Evolutionary conservation across 2,329 filamentous ascomycete genomes (phyloP), one percentile per base, ranked within the genome.

Genomic region (Penicillium vulpinum): DNA sequence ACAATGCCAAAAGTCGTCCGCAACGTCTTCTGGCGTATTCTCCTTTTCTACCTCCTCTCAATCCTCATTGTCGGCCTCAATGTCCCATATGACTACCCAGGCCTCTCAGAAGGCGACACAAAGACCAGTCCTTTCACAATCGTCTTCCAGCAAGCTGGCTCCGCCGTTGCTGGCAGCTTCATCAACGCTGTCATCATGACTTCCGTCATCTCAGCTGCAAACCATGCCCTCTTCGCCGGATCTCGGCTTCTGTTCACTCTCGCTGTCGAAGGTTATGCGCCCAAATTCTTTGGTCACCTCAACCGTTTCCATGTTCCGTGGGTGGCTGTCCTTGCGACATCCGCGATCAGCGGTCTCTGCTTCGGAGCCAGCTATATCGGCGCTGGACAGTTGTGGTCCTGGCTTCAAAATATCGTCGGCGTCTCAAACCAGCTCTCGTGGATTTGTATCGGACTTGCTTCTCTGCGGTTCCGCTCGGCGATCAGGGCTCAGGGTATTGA

Each of bases 341-440:
- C 81, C 1, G 63, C 80, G 0, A 78, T 84, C 31, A 79, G 80
- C 21, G 83, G 83, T 0, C 76, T 88, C 0, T 87, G 85, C 64
- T 88, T 88, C 54, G 85, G 84, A 2, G 84, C 85, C 0, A 86
- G 82, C 64, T 87, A 86, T 60, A 87, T 88, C 51, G 84, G 85
- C 0, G 85, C 85, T 0, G 85, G 86, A 0, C 79, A 88, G 62
- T 72, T 88, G 5, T 88, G 85, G 85, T 81, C 79, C 1, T 88
- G 86, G 85, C 72, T 88, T 18, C 85, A 88, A 67, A 87, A 88
- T 56, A 81, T 88, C 44, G 84, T 88, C 54, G 85, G 85, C 11
- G 86, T 88, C 0, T 87, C 85, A 0, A 88, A 88, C 68, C 86
- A 88, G 71, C 73, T 88, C 5, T 84, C 83, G 48, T 88, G 86